A percentile compares a stretch with the other conserved stretches of the same genome.
Evolutionary conservation across 345 rosid genomes (phyloP).

Genomic region (Eucalyptus erythrocorys): DNA sequence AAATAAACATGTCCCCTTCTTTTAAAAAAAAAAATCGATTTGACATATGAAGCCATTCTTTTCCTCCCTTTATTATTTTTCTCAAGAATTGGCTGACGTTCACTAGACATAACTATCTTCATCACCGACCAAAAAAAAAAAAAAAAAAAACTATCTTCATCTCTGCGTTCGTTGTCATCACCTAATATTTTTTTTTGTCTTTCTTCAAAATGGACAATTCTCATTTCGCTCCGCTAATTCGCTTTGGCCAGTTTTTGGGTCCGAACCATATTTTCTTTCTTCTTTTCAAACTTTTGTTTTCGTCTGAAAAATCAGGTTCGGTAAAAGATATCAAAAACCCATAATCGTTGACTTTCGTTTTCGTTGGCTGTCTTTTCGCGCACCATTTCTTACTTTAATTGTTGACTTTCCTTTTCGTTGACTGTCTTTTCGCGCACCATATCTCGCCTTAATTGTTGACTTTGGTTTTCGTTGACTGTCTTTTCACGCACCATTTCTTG

Average conservation of each 20-base stretch:
- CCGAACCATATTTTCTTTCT: not conserved
- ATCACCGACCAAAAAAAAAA: no score
- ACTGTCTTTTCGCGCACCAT: not conserved
- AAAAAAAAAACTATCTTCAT: not conserved
- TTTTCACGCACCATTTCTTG: not conserved
- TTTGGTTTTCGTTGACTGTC: no score
- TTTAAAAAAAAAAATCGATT: rapidly evolving
- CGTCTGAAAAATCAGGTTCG: not conserved
- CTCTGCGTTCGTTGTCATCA: not conserved
- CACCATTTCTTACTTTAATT: not conserved
- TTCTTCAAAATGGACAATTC: not conserved
- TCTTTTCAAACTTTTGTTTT: not conserved
- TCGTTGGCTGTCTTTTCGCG: not conserved
- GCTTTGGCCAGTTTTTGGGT: not conserved
- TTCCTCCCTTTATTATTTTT: not conserved
- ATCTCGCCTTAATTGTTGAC: no score
- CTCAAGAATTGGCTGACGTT: not conserved
- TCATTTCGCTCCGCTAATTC: not conserved
- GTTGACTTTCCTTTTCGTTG: not conserved
- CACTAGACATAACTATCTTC: not conserved
- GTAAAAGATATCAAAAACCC: not conserved
- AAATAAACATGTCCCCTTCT: not conserved
- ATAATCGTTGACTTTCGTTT: not conserved
- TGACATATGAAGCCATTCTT: not conserved
- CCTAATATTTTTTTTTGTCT: not conserved